Base-by-base conservation (phyloP, 164 flowering plant species). In the Protea cynaroides region DNA sequence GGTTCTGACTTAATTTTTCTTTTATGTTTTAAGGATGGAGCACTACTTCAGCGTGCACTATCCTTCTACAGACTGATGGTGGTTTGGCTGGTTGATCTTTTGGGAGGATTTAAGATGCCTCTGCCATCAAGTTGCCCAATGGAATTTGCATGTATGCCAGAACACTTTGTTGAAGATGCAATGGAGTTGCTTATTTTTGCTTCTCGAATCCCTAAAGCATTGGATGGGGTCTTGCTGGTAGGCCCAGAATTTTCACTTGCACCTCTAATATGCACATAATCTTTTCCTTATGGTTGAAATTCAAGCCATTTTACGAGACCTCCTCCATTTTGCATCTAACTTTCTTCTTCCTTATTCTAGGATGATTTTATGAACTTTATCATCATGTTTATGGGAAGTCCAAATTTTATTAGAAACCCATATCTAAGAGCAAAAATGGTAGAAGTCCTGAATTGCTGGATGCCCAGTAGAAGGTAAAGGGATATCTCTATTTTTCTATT, bases 361-460 rank as follows among this genome's bases (percentile, higher is more conserved):
- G 99, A 95, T 75, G 99, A 95, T 65, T 95, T 88, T 69, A 84
- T 95, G 97, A 95, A 95, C 74, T 92, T 95, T 71, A 90, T 92
- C 59, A 95, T 95, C 65, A 95, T 92, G 94, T 95, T 95, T 81
- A 95, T 95, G 97, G 97, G 81, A 19, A 89, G 96, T 74, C 91
- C 97, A 11, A 67, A 91, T 0, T 88, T 66, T 71, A 81, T 95
- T 24, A 82, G 87, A 74, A 95, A 95, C 60, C 99, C 99, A n/a
- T 95, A 95, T 74, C 77, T 92, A 29, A 83, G 97, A 76, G 92
- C 99, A 56, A 95, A 95, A 81, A 95, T 95, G 99, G 99, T 95
- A 59, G 99, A 95, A 78, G 99, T 95, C 56, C 78, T 95, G 72
- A 95, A 88, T 69, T 84, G 93, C 71, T 95, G 97, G 99, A 95